Evolutionary conservation across 2,329 filamentous ascomycete species (phyloP).

Genomic region (Cytospora schulzeri): DNA sequence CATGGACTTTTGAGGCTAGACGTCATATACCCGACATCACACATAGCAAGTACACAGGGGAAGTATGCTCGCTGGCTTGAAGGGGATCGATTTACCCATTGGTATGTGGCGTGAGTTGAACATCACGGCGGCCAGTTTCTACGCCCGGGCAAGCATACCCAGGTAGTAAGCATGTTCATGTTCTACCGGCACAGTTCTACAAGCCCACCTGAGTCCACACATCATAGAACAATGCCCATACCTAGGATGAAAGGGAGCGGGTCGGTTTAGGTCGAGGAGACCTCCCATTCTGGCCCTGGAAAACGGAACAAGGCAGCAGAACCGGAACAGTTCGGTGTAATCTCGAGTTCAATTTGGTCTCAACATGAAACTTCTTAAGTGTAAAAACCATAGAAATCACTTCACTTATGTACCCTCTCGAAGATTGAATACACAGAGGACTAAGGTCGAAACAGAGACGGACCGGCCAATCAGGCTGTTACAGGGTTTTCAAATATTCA

Average conservation of each 20-base stretch:
- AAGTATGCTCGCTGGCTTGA: neutral
- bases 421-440: neutral
- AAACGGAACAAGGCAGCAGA: neutral
- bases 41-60: neutral
- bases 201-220: neutral
- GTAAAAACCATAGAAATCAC: neutral
- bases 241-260: no score
- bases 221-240: neutral
- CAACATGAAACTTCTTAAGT: neutral
- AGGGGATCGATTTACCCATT: neutral
- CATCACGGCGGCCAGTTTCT: neutral
- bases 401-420: neutral
- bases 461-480: no score
- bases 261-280: neutral
- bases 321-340: neutral
- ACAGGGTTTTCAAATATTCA: no score
- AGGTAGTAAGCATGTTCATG: neutral
- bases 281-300: neutral
- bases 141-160: neutral
- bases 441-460: neutral
- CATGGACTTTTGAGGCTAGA: neutral
- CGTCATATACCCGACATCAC: neutral
- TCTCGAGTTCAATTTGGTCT: neutral
- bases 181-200: neutral
- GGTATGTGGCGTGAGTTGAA: neutral